Base-by-base conservation (phyloP, 2,329 filamentous ascomycete genomes). In the Endoconidiophora polonica region DNA sequence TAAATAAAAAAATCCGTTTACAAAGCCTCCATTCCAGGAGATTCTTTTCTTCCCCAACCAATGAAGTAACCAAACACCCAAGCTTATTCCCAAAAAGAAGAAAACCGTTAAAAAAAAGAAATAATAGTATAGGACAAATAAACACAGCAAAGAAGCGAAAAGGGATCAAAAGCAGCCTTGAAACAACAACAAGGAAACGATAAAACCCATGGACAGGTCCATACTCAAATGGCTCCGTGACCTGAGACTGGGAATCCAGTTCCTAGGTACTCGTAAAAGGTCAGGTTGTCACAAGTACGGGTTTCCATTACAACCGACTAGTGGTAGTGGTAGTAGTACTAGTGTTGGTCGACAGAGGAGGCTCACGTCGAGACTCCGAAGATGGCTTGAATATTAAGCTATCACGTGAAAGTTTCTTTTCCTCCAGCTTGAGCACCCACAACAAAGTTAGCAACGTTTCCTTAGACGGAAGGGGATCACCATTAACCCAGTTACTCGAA, bases 381-480 rank as follows among this genome's bases (percentile, higher is more conserved):
- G 50, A 41, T 16, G 29, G 37, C n/a, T 3, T 33, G 26, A 14
- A 41, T 23, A 37, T 42, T 22, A 33, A 41, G 22, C n/a, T 38
- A 22, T 43, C 39, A 16, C 51, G 37, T 9, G 43, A 29, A n/a
- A 49, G 60, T 57, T 60, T 66, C 50, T 60, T 58, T 56, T 67
- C 63, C 57, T 73, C 67, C 39, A 68, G 59, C 49, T 60, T 62
- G 5, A 73, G 57, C 51, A 64, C 62, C 68, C 69, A 74, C 52
- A 69, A 55, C 29, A 74, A 59, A 5, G 71, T 66, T 56, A 74
- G 58, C 54, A 74, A 60, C 40, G 66, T 63, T 58, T 73, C 70
- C 57, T 60, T 66, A 24, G 71, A 69, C 56, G 70, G 70, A 55
- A 70, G 61, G 48, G 46, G 23, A 22, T 44, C 20, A 22, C 49